Base-by-base conservation (phyloP, 495 filamentous ascomycete genomes). In the Pseudomonodictys pantanalensis region DNA sequence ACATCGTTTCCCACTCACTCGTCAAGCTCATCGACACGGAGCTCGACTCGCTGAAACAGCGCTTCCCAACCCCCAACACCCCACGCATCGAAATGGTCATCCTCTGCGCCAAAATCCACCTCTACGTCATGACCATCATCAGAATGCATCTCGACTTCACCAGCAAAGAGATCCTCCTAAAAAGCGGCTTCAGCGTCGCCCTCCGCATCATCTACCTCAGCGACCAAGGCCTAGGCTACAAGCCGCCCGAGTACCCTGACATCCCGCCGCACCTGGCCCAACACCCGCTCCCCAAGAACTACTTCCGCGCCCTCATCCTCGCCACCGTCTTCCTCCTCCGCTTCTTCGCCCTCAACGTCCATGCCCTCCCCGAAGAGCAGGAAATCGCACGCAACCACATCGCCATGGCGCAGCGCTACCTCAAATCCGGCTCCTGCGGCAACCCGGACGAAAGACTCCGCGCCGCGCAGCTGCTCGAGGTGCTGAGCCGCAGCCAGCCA, bases 301-400 rank as follows among this genome's bases (percentile, higher is more conserved):
- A 42, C 39, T 59, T 46, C 26, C 46, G 48, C 9, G 47, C 45
- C 12, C 17, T 52, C 1, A 25, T 39, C 11, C 28, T 59, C n/a
- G 48, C 56, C 1, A 32, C 47, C 10, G 30, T 59, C 35, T 59
- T 59, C 29, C 56, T 59, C 10, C 46, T 59, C 17, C 56, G 56
- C n/a, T 52, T 51, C 56, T 59, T 59, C 29, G 56, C 39, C 23
- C 35, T 59, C n/a, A 59, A 52, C 39, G 52, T 12, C 20, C 56
- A 24, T 28, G 47, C 48, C 0, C 22, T 48, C 2, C 4, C 56
- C 15, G 45, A 59, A 25, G 56, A 59, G 18, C 47, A 38, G 28
- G 56, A 59, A 22, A 7, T 59, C 18, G 56, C 56, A 12, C 48
- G 56, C 12, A 59, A 59, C 24, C 56, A 59, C 28, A 39, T 59